phyloP scores from a whole-genome alignment of 495 filamentous ascomycete species.

The Podospora fimiseda region DNA sequence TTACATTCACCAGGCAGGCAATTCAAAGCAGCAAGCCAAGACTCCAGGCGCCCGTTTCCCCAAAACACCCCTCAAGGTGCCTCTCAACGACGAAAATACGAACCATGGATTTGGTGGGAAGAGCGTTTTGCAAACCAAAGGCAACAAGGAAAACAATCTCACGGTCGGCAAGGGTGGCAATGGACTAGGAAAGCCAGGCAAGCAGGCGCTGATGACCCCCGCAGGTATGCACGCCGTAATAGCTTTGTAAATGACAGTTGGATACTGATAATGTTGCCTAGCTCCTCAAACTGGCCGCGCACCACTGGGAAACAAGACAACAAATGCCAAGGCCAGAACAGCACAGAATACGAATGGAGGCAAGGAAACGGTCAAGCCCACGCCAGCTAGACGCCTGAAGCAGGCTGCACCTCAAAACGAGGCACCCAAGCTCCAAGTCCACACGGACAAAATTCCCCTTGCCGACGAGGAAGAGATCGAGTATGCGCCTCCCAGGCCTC shows the following conservation, averaged over 20 bases:
- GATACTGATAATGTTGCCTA: no score
- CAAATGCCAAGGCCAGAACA: conserved; percentile 79
- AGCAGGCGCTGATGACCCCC: conserved; percentile 67
- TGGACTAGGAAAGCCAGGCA: conserved; percentile 40
- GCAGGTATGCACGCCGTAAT: conserved; percentile 19
- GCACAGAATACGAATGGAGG: conserved; percentile 49
- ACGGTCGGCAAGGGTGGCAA: conserved; percentile 52
- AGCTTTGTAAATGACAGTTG: no score
- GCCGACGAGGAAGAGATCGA: conserved; percentile 56
- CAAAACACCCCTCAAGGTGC: conserved; percentile 79
- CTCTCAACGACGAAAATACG: conserved; percentile 80
- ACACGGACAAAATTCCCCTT: conserved; percentile 28
- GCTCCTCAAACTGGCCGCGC: conserved; percentile 63
- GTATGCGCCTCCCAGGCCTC: conserved; percentile 38
- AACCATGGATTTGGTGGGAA: conserved; percentile 57
- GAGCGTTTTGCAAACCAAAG: conserved; percentile 47
- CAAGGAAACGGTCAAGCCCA: conserved; percentile 34
- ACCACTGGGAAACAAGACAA: conserved; percentile 86
- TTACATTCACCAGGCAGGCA: conserved; percentile 68
- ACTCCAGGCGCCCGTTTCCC: conserved; percentile 69
- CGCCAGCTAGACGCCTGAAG: conserved; percentile 28
- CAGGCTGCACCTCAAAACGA: conserved; percentile 39
- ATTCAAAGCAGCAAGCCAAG: conserved; percentile 73
- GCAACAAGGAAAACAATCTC: conserved; percentile 58
- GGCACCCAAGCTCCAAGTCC: conserved; percentile 40